These are phyloP conservation scores for Tolypocladium pustulatum DNA, from an alignment of 2,329 filamentous ascomycete species.

Conservation along the genomic window DNA sequence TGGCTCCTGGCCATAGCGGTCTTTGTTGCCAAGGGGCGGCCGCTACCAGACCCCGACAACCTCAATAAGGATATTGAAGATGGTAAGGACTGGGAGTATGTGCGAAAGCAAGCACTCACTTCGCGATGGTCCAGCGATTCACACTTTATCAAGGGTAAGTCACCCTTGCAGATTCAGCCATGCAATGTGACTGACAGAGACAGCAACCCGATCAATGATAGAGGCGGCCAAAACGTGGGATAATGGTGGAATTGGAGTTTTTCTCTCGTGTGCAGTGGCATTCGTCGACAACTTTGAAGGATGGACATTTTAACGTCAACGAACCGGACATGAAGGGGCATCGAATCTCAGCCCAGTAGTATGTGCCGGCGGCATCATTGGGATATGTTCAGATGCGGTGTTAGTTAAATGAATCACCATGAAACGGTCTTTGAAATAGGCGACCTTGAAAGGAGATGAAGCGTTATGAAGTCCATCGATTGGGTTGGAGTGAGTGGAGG, in stretches of 20 bases:
- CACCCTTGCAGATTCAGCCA: background rate
- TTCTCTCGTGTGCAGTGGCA: slow-evolving; percentile 54
- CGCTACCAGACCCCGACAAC: slow-evolving; percentile 56
- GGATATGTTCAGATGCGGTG: background rate
- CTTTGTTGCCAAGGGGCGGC: slow-evolving; percentile 67
- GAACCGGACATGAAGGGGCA: background rate
- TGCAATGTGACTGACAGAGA: slow-evolving; percentile 1
- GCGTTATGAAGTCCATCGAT: background rate
- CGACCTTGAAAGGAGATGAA: background rate
- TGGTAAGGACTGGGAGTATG: slow-evolving; percentile 65
- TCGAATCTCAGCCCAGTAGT: background rate
- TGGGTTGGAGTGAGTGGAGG: background rate
- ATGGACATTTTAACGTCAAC: slow-evolving; percentile 39
- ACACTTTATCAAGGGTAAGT: slow-evolving; percentile 71
- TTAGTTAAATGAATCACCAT: no score
- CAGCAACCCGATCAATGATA: slow-evolving; percentile 61
- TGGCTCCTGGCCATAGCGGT: slow-evolving; percentile 73
- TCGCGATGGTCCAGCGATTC: slow-evolving; percentile 61
- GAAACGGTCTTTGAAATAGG: no score
- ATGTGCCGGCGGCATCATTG: background rate
- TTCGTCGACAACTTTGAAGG: slow-evolving; percentile 65
- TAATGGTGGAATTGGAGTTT: slow-evolving; percentile 54
- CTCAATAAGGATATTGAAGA: slow-evolving; percentile 49
- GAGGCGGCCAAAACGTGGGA: slow-evolving; percentile 68
- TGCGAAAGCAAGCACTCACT: slow-evolving; percentile 59